phyloP scores from a whole-genome alignment of 2,329 filamentous ascomycete species.

The Monilinia fructigena region DNA sequence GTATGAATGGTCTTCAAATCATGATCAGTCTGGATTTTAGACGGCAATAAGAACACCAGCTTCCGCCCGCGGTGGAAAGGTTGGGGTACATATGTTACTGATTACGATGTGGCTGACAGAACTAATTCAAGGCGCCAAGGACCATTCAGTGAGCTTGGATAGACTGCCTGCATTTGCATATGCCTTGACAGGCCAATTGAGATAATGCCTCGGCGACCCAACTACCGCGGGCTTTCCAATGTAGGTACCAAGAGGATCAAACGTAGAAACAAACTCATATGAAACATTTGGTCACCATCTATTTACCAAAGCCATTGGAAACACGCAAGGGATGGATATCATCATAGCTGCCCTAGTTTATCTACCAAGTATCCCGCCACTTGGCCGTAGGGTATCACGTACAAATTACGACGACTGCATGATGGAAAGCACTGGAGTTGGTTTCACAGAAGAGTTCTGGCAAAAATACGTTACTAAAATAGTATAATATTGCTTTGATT shows the following conservation, averaged over 20 bases:
- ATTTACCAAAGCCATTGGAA: neutral
- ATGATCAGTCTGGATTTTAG: neutral
- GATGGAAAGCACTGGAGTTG: neutral
- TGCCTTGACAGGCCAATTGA: neutral
- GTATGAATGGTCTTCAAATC: neutral
- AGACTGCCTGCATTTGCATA: neutral
- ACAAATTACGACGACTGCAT: neutral
- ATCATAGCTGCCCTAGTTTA: neutral
- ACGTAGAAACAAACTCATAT: neutral
- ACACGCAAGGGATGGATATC: neutral
- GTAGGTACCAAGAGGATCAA: neutral
- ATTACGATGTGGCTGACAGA: neutral
- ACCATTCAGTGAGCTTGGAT: neutral
- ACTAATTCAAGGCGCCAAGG: neutral
- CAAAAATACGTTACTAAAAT: neutral
- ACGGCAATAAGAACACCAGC: neutral
- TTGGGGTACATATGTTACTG: neutral
- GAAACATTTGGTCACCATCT: neutral
- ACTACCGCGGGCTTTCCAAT: neutral
- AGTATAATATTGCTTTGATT: neutral
- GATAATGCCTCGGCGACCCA: conserved; percentile 1
- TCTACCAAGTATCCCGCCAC: neutral
- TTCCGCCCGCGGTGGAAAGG: neutral
- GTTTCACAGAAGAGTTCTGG: neutral
- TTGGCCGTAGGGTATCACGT: neutral